These are phyloP conservation scores for Cryptosporidium bovis DNA, from an alignment of 169 alveolate genomes.

Conservation along the genomic window DNA sequence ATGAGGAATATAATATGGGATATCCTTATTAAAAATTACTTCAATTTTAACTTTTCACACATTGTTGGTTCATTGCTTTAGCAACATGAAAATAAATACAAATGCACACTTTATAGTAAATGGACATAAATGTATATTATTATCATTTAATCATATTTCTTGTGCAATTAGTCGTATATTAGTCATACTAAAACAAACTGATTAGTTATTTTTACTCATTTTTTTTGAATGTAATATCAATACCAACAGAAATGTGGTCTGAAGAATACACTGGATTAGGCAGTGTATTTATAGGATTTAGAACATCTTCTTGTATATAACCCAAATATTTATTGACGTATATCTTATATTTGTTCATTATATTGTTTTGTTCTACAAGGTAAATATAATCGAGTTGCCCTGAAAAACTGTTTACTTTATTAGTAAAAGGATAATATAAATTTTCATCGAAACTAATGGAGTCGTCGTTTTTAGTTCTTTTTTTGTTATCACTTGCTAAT, in stretches of 20 bases:
- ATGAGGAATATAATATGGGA: too few species aligned
- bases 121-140: not conserved
- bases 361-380: conserved; percentile 9
- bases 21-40: too few species aligned
- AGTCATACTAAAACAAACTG: not conserved
- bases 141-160: not conserved
- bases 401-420: conserved; percentile 42
- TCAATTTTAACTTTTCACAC: too few species aligned
- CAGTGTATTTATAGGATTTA: conserved; percentile 21
- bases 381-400: conserved; percentile 70
- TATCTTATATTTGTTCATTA: conserved; percentile 10
- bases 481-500: not conserved
- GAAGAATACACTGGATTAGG: conserved; percentile 67
- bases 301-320: conserved; percentile 1
- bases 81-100: too few species aligned
- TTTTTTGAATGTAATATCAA: conserved; percentile 44
- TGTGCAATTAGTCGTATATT: not conserved
- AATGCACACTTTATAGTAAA: not conserved
- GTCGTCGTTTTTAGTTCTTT: conserved; percentile 6
- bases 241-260: conserved; percentile 63
- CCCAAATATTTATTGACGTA: conserved; percentile 28
- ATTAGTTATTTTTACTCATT: conserved; percentile 1
- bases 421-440: conserved; percentile 53
- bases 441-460: conserved; percentile 3
- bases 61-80: too few species aligned